Evolutionary conservation across 2,329 filamentous ascomycete species (phyloP).

Genomic region (Ceratocystis huliohia): DNA sequence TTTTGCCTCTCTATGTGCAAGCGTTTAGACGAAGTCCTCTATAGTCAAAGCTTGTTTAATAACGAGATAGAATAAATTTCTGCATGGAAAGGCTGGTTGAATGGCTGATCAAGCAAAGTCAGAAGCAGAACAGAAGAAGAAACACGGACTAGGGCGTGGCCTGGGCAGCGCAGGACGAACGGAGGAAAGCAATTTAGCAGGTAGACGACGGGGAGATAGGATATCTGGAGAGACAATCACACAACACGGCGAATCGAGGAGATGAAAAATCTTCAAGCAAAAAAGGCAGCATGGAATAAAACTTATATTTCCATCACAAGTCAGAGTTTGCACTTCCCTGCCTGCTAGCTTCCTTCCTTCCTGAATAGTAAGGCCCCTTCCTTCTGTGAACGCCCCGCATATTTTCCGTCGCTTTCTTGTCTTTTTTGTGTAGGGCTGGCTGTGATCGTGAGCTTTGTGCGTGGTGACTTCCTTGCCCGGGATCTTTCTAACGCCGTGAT

Average conservation of each 20-base stretch:
- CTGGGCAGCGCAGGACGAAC: not conserved
- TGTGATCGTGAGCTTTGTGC: not conserved
- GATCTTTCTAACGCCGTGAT: not conserved
- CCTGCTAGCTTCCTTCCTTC: not conserved
- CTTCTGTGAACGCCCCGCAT: not conserved
- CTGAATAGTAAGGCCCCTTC: not conserved
- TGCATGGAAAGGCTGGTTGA: not conserved
- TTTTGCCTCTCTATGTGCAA: no score
- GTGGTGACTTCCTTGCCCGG: not conserved
- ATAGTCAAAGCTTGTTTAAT: not conserved
- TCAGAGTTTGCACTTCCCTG: not conserved
- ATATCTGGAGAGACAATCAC: not conserved
- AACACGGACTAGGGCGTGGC: not conserved
- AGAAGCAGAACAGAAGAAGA: not conserved
- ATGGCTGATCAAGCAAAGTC: not conserved
- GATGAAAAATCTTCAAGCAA: not conserved
- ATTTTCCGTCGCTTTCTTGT: not conserved
- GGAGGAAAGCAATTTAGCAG: not conserved
- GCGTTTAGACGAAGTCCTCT: no score
- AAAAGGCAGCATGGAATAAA: not conserved
- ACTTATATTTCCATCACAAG: not conserved
- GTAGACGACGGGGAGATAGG: not conserved
- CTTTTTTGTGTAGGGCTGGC: not conserved
- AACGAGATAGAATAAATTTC: not conserved
- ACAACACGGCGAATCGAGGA: not conserved